These are phyloP conservation scores for Recurvomyces mirabilis DNA, from an alignment of 495 filamentous ascomycete genomes.

Conservation along the genomic window DNA sequence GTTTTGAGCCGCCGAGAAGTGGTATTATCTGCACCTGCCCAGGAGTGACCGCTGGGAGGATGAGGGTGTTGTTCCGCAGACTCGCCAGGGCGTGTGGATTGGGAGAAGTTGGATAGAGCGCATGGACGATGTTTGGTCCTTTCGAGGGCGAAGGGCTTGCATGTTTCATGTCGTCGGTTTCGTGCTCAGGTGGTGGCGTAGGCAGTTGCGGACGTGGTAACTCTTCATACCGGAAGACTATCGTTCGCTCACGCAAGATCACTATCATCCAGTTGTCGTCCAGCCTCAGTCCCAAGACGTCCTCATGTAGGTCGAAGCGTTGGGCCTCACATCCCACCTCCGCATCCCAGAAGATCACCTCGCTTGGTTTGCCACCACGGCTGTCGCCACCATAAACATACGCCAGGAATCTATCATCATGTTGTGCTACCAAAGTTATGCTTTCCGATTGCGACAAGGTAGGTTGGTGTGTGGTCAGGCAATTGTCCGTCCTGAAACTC, in stretches of 20 bases:
- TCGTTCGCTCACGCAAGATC: slow-evolving; percentile 38
- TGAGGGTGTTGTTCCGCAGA: slow-evolving; percentile 57
- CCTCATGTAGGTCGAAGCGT: slow-evolving; percentile 54
- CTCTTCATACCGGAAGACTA: slow-evolving; percentile 15
- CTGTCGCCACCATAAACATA: slow-evolving; percentile 80
- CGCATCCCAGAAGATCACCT: slow-evolving; percentile 90
- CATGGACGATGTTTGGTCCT: slow-evolving; percentile 13
- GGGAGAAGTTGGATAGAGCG: slow-evolving; percentile 50
- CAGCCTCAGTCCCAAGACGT: slow-evolving; percentile 13
- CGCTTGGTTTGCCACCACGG: slow-evolving; percentile 80
- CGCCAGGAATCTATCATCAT: slow-evolving; percentile 78
- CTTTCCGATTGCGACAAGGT: slow-evolving; percentile 32
- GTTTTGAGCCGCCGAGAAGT: slow-evolving; percentile 69
- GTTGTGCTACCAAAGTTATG: slow-evolving; percentile 74
- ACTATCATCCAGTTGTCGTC: slow-evolving; percentile 49
- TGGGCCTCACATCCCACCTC: slow-evolving; percentile 62
- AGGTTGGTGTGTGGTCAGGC: slow-evolving; percentile 12
- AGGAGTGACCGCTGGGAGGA: slow-evolving; percentile 70
- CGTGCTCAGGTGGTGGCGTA: slow-evolving; percentile 7
- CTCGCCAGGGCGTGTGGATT: slow-evolving; percentile 76
- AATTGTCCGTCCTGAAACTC: slow-evolving; percentile 11
- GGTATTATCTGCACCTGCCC: slow-evolving; percentile 93
- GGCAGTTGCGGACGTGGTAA: not conserved
- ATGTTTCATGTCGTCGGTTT: not conserved
- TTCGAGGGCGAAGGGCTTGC: too few relatives aligned